Conservation (phyloP, 371 early-diverging fungal genomes). For the Mucor racemosus region DNA sequence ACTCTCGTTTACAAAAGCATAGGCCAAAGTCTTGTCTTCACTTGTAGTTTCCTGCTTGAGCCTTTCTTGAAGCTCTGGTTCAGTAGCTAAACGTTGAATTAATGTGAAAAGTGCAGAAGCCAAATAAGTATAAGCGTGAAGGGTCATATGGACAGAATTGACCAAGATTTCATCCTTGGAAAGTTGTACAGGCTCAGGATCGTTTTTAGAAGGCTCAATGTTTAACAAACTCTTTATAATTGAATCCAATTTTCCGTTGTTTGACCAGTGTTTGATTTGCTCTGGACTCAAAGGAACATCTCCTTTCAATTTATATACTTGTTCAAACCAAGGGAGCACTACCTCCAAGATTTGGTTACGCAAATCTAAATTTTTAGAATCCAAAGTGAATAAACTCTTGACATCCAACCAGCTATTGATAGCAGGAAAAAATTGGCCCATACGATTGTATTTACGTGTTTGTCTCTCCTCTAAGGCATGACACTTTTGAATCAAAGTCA, state of each 20-base stretch:
- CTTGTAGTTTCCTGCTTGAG: slow-evolving; percentile 12
- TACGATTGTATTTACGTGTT: slow-evolving; percentile 30
- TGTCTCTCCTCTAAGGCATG: slow-evolving; percentile 24
- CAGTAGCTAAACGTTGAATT: slow-evolving; percentile 43
- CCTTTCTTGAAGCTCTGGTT: slow-evolving; percentile 35
- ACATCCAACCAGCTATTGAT: slow-evolving; percentile 16
- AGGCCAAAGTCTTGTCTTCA: slow-evolving; percentile 17
- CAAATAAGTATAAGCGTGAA: slow-evolving; percentile 45
- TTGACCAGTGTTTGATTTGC: not conserved
- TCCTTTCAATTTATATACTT: not conserved
- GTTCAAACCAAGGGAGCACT: slow-evolving; percentile 19
- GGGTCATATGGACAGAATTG: slow-evolving; percentile 41
- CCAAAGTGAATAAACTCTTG: slow-evolving; percentile 5
- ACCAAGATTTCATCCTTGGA: slow-evolving; percentile 39
- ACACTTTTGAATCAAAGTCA: slow-evolving; percentile 25
- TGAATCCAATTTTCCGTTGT: not conserved
- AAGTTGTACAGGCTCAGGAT: slow-evolving; percentile 41
- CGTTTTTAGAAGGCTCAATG: slow-evolving; percentile 42
- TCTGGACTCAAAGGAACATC: not conserved
- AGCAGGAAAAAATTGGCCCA: slow-evolving; percentile 29
- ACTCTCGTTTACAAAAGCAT: slow-evolving; percentile 42
- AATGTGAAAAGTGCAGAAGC: slow-evolving; percentile 39
- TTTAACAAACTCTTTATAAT: slow-evolving; percentile 23
- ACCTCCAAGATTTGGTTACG: slow-evolving; percentile 21
- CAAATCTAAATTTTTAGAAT: not conserved